These are phyloP conservation scores for Trifolium pratense DNA, from an alignment of 306 rosid genomes.

Conservation along the genomic window DNA sequence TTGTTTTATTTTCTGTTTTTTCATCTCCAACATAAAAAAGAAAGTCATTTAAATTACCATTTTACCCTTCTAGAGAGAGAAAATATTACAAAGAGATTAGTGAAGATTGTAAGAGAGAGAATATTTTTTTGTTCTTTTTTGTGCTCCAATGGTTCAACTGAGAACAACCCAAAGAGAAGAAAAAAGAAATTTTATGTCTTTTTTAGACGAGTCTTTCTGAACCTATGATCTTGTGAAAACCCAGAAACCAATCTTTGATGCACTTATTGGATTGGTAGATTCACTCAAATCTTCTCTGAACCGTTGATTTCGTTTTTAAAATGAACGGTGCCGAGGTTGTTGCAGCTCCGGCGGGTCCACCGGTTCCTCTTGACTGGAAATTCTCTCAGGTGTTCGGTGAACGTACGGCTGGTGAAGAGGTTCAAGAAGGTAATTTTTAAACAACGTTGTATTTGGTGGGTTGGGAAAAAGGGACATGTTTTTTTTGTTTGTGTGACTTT, in stretches of 20 bases:
- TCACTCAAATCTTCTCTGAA: constrained; percentile 41
- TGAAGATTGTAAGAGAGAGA: constrained; percentile 47
- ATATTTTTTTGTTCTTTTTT: constrained; percentile 47
- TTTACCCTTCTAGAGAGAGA: constrained; percentile 75
- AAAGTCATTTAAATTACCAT: constrained; percentile 50
- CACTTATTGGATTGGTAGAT: constrained; percentile 67
- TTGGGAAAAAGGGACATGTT: constrained; percentile 8
- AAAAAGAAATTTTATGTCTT: constrained; percentile 33
- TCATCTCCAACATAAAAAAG: constrained; percentile 43
- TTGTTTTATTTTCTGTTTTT: constrained; percentile 23
- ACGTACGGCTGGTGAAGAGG: constrained; percentile 98
- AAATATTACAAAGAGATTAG: constrained; percentile 27
- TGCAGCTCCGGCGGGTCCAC: constrained; percentile 80
- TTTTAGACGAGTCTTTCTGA: constrained; percentile 53
- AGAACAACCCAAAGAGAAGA: constrained; percentile 60
- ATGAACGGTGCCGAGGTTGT: constrained; percentile 94
- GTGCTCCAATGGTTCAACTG: constrained; percentile 78
- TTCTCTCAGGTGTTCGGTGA: constrained; percentile 99
- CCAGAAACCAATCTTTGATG: constrained; percentile 79
- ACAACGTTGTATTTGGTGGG: constrained; percentile 33
- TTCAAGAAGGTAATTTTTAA: constrained; percentile 84
- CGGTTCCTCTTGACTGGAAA: constrained; percentile 89
- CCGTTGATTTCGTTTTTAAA: constrained; percentile 54
- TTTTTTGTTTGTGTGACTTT: constrained; percentile 13
- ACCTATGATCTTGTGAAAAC: constrained; percentile 71